phyloP scores from a whole-genome alignment of 345 rosid genomes.

The Corymbia maculata region DNA sequence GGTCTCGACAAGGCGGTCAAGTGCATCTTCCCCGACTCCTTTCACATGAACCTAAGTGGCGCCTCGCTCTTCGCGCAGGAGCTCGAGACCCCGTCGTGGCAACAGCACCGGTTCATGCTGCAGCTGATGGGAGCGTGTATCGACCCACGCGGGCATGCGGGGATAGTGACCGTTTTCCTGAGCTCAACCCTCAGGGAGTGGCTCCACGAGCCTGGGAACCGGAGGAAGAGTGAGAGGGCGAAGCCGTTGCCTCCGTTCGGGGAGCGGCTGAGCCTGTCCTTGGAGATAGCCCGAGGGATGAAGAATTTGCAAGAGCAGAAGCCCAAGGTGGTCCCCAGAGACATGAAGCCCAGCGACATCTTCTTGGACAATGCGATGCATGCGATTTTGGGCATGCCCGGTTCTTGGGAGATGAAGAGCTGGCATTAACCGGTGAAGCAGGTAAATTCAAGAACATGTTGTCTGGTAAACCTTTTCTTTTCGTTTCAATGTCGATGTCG shows the following conservation, averaged over 20 bases:
- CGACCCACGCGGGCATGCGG: constrained; percentile 29
- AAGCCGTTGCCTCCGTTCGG: constrained; percentile 22
- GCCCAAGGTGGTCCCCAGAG: constrained; percentile 41
- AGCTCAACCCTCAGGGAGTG: constrained; percentile 40
- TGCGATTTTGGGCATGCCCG: constrained; percentile 55
- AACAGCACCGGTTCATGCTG: constrained; percentile 38
- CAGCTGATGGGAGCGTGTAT: constrained; percentile 49
- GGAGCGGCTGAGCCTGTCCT: constrained; percentile 20
- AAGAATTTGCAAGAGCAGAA: constrained; percentile 49
- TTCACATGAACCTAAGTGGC: constrained; percentile 22
- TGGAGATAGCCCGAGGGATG: constrained; percentile 58
- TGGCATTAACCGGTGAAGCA: constrained; percentile 53
- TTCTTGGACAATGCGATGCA: constrained; percentile 38
- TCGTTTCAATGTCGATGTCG: background rate
- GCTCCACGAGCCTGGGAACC: constrained; percentile 30
- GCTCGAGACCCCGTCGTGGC: constrained; percentile 33
- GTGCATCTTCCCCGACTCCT: constrained; percentile 33
- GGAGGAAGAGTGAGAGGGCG: constrained; percentile 11
- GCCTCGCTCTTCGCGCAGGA: constrained; percentile 35
- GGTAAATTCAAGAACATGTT: constrained; percentile 7
- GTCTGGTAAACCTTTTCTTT: background rate
- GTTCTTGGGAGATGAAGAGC: constrained; percentile 27
- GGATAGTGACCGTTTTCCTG: constrained; percentile 43
- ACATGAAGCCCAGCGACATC: constrained; percentile 54
- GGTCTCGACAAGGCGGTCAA: constrained; percentile 48